A percentile compares a stretch with the other conserved stretches of the same genome.
Evolutionary conservation across 768 basidiomycete genomes (phyloP).

Genomic region (Kondoa subrosea): DNA sequence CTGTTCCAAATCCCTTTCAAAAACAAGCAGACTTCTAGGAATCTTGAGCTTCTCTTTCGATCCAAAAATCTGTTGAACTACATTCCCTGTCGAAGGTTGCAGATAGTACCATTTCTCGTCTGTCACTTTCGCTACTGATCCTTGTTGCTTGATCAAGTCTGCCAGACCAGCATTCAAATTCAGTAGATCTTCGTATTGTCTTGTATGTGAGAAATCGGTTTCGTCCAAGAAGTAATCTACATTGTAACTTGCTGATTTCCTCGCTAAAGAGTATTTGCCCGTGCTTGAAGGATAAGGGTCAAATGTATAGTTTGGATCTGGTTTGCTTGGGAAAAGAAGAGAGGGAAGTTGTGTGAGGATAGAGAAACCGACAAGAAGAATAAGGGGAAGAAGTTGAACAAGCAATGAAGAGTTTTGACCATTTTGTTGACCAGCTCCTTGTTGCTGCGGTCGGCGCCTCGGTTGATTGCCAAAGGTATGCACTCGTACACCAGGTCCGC

Average conservation of each 20-base stretch:
- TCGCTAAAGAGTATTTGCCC: conserved; percentile 35
- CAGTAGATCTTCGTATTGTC: conserved; percentile 38
- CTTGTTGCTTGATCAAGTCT: conserved; percentile 4
- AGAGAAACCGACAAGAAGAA: conserved; percentile 70
- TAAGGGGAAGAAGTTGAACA: conserved; percentile 63
- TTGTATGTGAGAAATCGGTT: conserved; percentile 57
- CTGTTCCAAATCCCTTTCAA: conserved; percentile 62
- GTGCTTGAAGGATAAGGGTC: conserved; percentile 45
- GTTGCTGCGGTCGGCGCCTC: conserved; percentile 30
- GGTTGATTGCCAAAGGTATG: conserved; percentile 35
- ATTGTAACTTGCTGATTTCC: conserved; percentile 52
- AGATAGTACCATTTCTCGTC: conserved; percentile 2
- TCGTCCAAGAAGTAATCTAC: conserved; percentile 72
- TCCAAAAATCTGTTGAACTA: too few relatives aligned
- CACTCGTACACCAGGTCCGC: conserved; percentile 39
- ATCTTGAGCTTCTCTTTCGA: conserved; percentile 38
- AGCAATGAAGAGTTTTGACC: conserved; percentile 24
- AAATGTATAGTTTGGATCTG: conserved; percentile 67
- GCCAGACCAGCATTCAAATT: conserved; percentile 5
- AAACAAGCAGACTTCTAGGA: conserved; percentile 30
- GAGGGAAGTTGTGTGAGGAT: conserved; percentile 62
- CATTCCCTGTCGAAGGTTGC: conserved; percentile 5
- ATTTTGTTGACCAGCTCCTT: conserved; percentile 34
- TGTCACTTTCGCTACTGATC: background rate
- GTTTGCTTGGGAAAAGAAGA: conserved; percentile 48